phyloP scores from a whole-genome alignment of 2,329 filamentous ascomycete species.

The Biscogniauxia mediterranea region DNA sequence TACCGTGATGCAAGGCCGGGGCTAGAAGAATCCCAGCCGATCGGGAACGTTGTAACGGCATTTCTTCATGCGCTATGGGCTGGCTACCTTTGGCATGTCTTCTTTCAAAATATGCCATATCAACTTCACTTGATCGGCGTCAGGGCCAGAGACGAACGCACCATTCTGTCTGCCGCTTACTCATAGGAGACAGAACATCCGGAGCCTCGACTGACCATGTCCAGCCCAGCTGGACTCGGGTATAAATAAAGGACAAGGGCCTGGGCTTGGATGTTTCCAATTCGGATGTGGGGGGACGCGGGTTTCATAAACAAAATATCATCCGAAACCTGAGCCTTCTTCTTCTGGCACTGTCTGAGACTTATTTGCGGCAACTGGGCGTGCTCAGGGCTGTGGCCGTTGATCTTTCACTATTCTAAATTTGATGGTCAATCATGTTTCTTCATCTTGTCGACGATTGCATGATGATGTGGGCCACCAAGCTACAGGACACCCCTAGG shows the following conservation, averaged over 20 bases:
- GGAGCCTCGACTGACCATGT: too few relatives aligned
- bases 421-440: not conserved
- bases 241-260: not conserved
- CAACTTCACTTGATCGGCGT: not conserved
- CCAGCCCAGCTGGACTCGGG: not conserved
- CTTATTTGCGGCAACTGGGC: not conserved
- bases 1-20: not conserved
- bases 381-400: not conserved
- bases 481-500: not conserved
- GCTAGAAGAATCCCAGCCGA: not conserved
- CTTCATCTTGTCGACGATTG: not conserved
- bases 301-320: not conserved
- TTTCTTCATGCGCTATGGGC: not conserved
- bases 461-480: not conserved
- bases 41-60: not conserved
- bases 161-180: not conserved
- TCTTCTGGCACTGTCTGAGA: not conserved
- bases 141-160: not conserved
- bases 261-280: not conserved
- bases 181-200: not conserved
- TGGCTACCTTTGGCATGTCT: too few relatives aligned
- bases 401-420: not conserved
- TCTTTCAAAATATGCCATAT: not conserved
- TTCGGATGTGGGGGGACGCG: not conserved
- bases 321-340: not conserved